A percentile compares a stretch with the other conserved stretches of the same genome.
phyloP scores from a whole-genome alignment of 345 rosid genomes.

The Erodium maritimum region DNA sequence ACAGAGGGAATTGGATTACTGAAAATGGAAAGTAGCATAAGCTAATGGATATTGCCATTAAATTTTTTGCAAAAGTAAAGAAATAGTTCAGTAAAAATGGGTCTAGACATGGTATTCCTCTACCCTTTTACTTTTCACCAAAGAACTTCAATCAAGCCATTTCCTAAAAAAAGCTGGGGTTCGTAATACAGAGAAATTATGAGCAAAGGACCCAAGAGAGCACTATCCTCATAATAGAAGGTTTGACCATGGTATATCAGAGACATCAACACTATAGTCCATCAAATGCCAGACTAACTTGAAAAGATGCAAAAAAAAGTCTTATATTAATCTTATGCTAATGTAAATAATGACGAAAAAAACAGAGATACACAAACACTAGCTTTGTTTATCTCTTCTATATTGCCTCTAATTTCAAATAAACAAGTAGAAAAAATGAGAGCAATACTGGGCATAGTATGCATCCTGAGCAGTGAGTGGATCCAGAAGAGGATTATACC shows the following conservation, averaged over 20 bases:
- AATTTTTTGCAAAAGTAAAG: background rate
- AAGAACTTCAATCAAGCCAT: no score
- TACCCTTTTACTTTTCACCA: background rate
- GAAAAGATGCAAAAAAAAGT: background rate
- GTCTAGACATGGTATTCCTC: background rate
- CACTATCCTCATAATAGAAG: background rate
- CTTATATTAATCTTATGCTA: no score
- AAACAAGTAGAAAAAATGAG: background rate
- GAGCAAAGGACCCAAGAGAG: background rate
- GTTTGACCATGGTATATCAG: background rate
- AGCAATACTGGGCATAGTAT: background rate
- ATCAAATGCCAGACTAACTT: background rate
- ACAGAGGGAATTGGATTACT: background rate
- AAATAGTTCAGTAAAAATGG: background rate
- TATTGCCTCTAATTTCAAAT: no score
- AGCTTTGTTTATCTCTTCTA: no score
- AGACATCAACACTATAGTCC: background rate
- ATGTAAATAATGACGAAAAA: background rate
- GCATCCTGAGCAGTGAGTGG: no score
- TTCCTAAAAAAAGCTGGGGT: no score
- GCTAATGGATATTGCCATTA: background rate
- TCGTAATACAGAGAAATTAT: no score
- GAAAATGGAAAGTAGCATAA: background rate
- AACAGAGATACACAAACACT: no score
- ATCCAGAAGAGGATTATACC: background rate